Percentiles rank a stretch among this genome's conserved stretches.
These are phyloP conservation scores for Wickerhamiella domercqiae DNA, from an alignment of 805 yeast genomes.

Conservation along the genomic window DNA sequence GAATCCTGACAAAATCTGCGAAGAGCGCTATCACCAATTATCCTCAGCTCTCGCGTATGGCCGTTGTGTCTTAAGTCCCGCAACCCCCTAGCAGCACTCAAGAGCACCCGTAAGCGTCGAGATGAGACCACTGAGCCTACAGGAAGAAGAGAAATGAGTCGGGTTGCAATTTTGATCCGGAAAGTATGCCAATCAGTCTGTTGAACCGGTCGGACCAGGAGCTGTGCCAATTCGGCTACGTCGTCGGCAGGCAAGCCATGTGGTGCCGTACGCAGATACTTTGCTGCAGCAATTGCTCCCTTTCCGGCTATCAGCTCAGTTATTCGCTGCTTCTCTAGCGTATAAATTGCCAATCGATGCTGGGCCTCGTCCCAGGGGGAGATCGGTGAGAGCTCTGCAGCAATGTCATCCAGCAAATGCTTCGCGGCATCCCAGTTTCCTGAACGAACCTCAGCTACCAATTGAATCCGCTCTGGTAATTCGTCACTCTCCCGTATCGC, in stretches of 20 bases:
- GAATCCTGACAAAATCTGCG: background rate
- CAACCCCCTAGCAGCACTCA: background rate
- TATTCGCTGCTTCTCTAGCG: background rate
- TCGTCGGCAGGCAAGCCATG: background rate
- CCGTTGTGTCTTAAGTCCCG: background rate
- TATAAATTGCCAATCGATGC: background rate
- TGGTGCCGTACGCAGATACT: background rate
- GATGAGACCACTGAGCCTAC: background rate
- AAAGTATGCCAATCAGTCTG: no score
- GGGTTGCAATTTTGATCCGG: background rate
- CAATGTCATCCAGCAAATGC: background rate
- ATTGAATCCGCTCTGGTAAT: background rate
- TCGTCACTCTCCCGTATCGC: background rate
- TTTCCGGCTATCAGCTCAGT: background rate
- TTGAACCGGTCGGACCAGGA: no score
- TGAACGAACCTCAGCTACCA: background rate
- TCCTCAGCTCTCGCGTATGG: background rate
- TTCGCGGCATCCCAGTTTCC: background rate
- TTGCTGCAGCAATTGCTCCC: background rate
- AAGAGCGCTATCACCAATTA: background rate
- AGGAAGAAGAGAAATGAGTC: background rate
- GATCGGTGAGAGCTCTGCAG: background rate
- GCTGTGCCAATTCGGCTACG: background rate
- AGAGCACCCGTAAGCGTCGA: conserved; percentile 41
- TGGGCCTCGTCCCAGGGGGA: background rate